Evolutionary conservation across 2,329 filamentous ascomycete genomes (phyloP).

Genomic region (Hysterium pulicare): DNA sequence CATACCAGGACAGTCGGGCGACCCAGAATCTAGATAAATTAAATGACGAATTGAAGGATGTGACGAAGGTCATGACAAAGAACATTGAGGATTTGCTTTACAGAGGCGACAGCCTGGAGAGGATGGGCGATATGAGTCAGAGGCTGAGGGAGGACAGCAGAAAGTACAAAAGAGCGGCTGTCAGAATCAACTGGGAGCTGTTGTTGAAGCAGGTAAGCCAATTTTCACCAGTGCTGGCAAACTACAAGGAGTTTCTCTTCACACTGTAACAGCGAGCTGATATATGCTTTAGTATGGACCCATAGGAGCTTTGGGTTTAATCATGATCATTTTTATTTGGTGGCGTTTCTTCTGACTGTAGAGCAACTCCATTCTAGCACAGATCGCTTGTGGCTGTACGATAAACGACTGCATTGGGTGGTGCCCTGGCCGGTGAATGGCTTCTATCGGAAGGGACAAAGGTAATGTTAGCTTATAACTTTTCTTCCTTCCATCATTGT

Average conservation of each 20-base stretch:
- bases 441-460: no score
- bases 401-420: conserved; percentile 1
- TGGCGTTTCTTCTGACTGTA: conserved; percentile 79
- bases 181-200: conserved; percentile 97
- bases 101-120: conserved; percentile 86
- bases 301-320: conserved; percentile 73
- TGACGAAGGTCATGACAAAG: conserved; percentile 99
- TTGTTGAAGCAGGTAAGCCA: conserved; percentile 76
- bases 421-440: conserved; percentile 1
- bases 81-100: conserved; percentile 98
- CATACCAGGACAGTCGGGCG: conserved; percentile 89
- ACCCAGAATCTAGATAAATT: conserved; percentile 90
- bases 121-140: conserved; percentile 93
- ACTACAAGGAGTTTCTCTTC: no score
- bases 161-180: conserved; percentile 89
- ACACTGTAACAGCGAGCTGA: conserved; percentile 13
- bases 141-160: conserved; percentile 86
- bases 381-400: background rate
- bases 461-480: no score
- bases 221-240: no score
- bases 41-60: conserved; percentile 95
- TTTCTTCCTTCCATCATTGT: no score
- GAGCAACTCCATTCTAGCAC: background rate
- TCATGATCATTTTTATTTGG: conserved; percentile 84
- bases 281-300: conserved; percentile 67